These are phyloP conservation scores for Purpureocillium takamizusanense DNA, from an alignment of 2,329 filamentous ascomycete species.

Conservation along the genomic window DNA sequence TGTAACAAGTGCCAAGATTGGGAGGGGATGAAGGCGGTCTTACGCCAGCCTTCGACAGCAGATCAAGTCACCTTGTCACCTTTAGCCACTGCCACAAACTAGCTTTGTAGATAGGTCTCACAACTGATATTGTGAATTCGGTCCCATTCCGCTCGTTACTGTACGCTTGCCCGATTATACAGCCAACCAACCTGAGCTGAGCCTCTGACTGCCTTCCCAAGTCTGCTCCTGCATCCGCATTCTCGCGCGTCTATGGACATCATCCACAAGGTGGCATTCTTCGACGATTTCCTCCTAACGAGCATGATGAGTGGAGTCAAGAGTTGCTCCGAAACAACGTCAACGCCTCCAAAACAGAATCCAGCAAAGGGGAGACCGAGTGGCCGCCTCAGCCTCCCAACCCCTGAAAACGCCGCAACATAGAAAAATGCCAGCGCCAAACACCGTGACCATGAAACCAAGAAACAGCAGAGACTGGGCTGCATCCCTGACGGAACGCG, in stretches of 20 bases:
- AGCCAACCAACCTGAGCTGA: too few species aligned
- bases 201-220: too few species aligned
- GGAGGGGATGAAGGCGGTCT: too few species aligned
- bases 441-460: conserved; percentile 1
- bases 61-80: too few species aligned
- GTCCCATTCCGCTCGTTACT: background rate
- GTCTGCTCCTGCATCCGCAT: background rate
- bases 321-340: background rate
- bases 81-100: too few species aligned
- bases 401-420: background rate
- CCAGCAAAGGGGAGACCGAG: background rate
- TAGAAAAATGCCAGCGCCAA: background rate
- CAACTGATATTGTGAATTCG: background rate
- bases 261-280: too few species aligned
- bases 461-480: background rate
- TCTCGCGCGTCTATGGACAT: background rate
- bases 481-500: too few species aligned
- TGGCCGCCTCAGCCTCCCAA: too few species aligned
- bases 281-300: too few species aligned
- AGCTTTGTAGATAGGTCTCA: too few species aligned
- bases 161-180: background rate
- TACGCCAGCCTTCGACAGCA: too few species aligned
- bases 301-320: background rate
- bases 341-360: background rate
- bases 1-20: too few species aligned